Base-by-base conservation (phyloP, 2,329 filamentous ascomycete genomes). In the Keithomyces neogunnii region DNA sequence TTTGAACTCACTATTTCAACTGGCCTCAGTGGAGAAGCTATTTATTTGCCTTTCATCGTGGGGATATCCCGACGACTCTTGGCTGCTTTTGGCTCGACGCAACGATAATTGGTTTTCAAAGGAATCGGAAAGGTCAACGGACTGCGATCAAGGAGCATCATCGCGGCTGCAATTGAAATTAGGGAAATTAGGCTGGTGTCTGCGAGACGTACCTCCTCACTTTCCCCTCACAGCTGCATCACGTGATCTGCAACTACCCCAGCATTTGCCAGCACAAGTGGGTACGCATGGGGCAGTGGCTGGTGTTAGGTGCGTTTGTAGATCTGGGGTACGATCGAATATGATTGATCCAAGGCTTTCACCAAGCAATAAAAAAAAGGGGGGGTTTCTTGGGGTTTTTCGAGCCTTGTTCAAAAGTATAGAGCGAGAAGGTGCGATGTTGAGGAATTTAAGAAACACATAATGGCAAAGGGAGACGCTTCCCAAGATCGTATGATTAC, bases 211-310 rank as follows among this genome's bases (percentile, higher is more conserved):
- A 19, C 45, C 49, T 48, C 54, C 49, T 58, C 57, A 53, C 47
- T 50, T 66, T 63, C 63, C 63, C 63, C 63, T 65, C 62, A 62
- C 53, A 47, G 49, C 5, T 13, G 40, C 51, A 60, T 66, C 63
- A 66, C 62, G 62, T 65, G 63, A 66, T 58, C 56, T 56, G 52
- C 47, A 45, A 54, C 52, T 54, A 53, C 59, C 57, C 53, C 54
- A 60, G 53, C 54, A 38, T 44, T n/a, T 30, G 13, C 45, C 44
- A 45, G 45, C 39, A 44, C 49, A 11, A 19, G 40, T 1, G 19
- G 40, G 40, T 26, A 44, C 8, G 26, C 19, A 9, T 10, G 10
- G 36, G 47, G 56, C 52, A 55, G 46, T 55, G 54, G 40, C 40
- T 44, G 40, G 40, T 10, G 40, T 44, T 30, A 30, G 40, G 40